Percentiles rank a stretch among this genome's conserved stretches.
These are phyloP conservation scores for Elongisporangium anandrum DNA, from an alignment of 352 stramenopile genomes.

Conservation along the genomic window DNA sequence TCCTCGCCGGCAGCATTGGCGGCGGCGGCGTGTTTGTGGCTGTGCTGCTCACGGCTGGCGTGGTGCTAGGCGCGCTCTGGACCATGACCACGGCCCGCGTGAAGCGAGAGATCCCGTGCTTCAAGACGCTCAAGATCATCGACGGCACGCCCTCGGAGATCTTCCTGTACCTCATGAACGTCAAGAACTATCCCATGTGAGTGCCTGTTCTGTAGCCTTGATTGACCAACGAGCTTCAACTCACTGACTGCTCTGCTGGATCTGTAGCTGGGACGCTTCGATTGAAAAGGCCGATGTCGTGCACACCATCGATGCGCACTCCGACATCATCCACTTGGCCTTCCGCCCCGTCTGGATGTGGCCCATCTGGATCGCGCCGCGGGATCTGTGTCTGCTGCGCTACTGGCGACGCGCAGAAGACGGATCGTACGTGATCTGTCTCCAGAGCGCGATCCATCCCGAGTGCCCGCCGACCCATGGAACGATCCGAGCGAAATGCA, in stretches of 20 bases:
- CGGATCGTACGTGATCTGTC: conserved; percentile 71
- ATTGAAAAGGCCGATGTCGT: conserved; percentile 58
- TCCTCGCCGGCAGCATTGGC: conserved; percentile 61
- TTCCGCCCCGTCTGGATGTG: conserved; percentile 76
- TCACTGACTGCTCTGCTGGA: background rate
- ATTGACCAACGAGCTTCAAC: background rate
- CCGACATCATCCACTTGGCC: conserved; percentile 77
- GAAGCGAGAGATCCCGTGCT: conserved; percentile 44
- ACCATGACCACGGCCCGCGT: conserved; percentile 39
- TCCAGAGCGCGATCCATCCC: conserved; percentile 70
- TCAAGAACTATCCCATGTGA: conserved; percentile 56
- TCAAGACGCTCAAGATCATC: conserved; percentile 66
- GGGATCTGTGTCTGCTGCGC: conserved; percentile 61
- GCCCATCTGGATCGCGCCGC: conserved; percentile 66
- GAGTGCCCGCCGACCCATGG: conserved; percentile 64
- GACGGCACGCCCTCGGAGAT: conserved; percentile 61
- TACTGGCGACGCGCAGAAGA: conserved; percentile 73
- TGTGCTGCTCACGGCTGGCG: conserved; percentile 40
- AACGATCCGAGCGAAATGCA: conserved; percentile 55
- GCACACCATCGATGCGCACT: conserved; percentile 75
- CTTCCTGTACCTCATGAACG: conserved; percentile 73
- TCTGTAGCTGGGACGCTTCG: conserved; percentile 59
- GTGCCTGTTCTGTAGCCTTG: conserved; percentile 1
- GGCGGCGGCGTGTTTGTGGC: conserved; percentile 48
- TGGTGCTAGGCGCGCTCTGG: conserved; percentile 45